Evolutionary conservation across 108 stramenopile genomes (phyloP).

Genomic region (Seminavis robusta): DNA sequence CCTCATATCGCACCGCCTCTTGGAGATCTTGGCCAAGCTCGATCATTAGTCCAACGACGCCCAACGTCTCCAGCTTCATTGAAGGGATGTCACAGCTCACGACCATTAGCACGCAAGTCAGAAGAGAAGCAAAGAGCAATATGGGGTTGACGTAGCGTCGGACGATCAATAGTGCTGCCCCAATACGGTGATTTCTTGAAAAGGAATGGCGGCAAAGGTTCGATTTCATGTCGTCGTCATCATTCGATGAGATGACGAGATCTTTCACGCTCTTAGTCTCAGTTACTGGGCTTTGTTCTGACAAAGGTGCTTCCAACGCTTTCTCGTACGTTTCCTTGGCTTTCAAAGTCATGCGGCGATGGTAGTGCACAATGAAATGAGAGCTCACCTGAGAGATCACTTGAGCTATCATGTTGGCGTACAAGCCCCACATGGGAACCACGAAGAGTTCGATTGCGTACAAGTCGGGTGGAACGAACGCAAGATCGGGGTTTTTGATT

Average conservation of each 20-base stretch:
- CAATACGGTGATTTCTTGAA: constrained; percentile 34
- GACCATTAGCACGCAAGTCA: constrained; percentile 38
- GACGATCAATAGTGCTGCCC: constrained; percentile 19
- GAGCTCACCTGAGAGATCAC: constrained; percentile 70
- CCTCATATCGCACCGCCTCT: constrained; percentile 51
- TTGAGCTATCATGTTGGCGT: constrained; percentile 82
- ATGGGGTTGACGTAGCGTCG: constrained; percentile 37
- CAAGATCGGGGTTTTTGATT: constrained; percentile 55
- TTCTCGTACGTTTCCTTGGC: no score
- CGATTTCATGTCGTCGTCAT: no score
- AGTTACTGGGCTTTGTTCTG: no score
- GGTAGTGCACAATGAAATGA: constrained; percentile 81
- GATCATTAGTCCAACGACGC: constrained; percentile 67
- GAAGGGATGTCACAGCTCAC: constrained; percentile 51
- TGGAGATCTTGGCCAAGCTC: constrained; percentile 68
- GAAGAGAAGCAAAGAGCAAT: constrained; percentile 13
- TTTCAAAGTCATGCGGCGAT: no score
- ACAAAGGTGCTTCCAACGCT: no score
- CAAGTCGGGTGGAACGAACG: constrained; percentile 61
- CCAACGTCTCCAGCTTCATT: constrained; percentile 62
- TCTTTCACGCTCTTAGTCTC: no score
- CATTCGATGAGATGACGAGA: no score
- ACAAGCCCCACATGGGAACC: constrained; percentile 78
- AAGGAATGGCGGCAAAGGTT: constrained; percentile 25
- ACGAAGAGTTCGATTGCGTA: constrained; percentile 70